Base-by-base conservation (phyloP, 805 yeast genomes). In the Teunomyces pallodes region DNA sequence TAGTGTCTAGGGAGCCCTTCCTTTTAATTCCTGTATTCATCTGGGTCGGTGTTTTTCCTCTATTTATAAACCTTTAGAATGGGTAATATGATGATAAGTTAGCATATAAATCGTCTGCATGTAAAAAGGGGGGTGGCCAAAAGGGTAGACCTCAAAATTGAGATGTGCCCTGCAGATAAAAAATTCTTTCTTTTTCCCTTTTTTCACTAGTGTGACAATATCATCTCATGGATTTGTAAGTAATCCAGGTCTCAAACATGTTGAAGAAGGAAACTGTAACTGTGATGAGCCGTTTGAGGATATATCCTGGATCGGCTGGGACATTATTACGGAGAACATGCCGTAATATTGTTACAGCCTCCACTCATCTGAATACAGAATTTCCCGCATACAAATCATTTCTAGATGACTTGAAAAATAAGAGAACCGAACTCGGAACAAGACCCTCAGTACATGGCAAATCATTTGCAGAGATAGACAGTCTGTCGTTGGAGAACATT, bases 381-480 rank as follows among this genome's bases (percentile, higher is more conserved):
- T 45, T 47, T 39, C 51, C 43, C 41, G 45, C 46, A 49, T 52
- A 52, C 49, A 52, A 52, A 28, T 45, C 48, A 13, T 47, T 53
- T 26, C 40, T 53, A 14, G 56, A 53, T 14, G 54, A 53, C 36
- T 46, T 48, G 43, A 49, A 50, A 32, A 28, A 29, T 29, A 48
- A 42, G 39, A 42, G 41, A 38, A 26, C 48, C n/a, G 46, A 48
- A 28, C 43, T 43, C 31, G 48, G 42, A 42, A 46, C 45, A 32
- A 28, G 29, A 13, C 51, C 47, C 33, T 39, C 39, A 6, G 48
- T 48, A 13, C 52, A 48, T 36, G 36, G 49, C 17, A 49, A 51
- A 36, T 43, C 55, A 10, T 54, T 51, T 33, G 44, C 43, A 3
- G 54, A 54, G n/a, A 54, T 54, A 17, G 43, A 49, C 33, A 51